Evolutionary conservation across 805 yeast species (phyloP).

Genomic region (Torulaspora delbrueckii): DNA sequence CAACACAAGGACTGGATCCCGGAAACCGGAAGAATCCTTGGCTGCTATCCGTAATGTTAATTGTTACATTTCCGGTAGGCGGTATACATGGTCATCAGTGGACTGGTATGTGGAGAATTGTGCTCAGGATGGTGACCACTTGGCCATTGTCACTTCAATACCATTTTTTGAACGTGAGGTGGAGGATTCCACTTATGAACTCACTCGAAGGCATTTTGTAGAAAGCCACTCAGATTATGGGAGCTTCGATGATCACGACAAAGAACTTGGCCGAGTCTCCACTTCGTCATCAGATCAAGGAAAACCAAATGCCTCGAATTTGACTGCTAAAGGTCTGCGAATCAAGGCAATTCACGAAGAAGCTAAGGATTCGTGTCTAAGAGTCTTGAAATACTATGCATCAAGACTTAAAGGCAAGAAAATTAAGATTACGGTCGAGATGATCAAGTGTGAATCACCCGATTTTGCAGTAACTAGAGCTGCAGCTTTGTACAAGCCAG

Average conservation of each 20-base stretch:
- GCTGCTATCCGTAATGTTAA: constrained; percentile 35
- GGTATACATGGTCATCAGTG: constrained; percentile 70
- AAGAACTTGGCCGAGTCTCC: constrained; percentile 1
- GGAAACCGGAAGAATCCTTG: constrained; percentile 7
- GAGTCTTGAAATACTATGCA: constrained; percentile 27
- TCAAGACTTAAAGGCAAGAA: constrained; percentile 20
- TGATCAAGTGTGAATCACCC: constrained; percentile 28
- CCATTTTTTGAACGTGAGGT: constrained; percentile 31
- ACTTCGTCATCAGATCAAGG: constrained; percentile 8
- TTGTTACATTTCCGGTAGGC: constrained; percentile 60
- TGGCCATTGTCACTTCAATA: constrained; percentile 55
- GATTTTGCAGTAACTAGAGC: constrained; percentile 23
- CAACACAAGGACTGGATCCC: constrained; percentile 5
- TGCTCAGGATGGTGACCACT: constrained; percentile 58
- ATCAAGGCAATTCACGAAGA: constrained; percentile 27
- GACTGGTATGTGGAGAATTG: constrained; percentile 60
- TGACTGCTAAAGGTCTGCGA: constrained; percentile 13
- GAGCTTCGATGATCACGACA: constrained; percentile 6
- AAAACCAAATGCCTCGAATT: constrained; percentile 2
- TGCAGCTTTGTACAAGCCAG: constrained; percentile 29
- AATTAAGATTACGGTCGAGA: constrained; percentile 32
- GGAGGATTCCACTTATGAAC: constrained; percentile 9
- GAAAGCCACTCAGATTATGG: constrained; percentile 5
- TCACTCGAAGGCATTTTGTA: constrained; percentile 1
- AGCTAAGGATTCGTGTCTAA: constrained; percentile 23